A percentile compares a stretch with the other conserved stretches of the same genome.
Evolutionary conservation across 192 early-diverging fungal species (phyloP).

Genomic region (Coemansia sp.): DNA sequence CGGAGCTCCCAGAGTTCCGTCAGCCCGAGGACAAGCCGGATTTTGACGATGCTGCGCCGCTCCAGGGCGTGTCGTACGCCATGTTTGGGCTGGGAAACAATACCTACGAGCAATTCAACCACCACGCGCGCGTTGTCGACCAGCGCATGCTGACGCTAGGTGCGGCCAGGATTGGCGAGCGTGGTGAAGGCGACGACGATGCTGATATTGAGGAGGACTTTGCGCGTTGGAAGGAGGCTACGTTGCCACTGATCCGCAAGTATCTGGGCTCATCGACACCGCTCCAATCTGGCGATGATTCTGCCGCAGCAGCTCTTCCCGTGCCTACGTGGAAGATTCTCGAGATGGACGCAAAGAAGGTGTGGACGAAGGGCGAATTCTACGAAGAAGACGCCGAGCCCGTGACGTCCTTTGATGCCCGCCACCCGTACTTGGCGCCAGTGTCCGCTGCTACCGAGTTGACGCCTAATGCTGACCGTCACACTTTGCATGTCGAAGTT

Average conservation of each 20-base stretch:
- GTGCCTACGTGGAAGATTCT: slow-evolving; percentile 60
- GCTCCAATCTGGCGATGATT: slow-evolving; percentile 33
- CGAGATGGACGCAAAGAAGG: slow-evolving; percentile 56
- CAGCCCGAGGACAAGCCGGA: slow-evolving; percentile 74
- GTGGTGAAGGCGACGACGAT: slow-evolving; percentile 98
- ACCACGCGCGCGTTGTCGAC: slow-evolving; percentile 74
- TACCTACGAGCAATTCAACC: slow-evolving; percentile 75
- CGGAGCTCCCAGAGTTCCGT: slow-evolving; percentile 59
- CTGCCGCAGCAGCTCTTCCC: slow-evolving; percentile 11
- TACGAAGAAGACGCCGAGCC: slow-evolving; percentile 16
- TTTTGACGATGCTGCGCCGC: slow-evolving; percentile 77
- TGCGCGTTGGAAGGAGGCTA: slow-evolving; percentile 88
- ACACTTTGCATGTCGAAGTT: slow-evolving; percentile 94
- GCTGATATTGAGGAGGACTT: slow-evolving; percentile 96
- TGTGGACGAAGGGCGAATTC: slow-evolving; percentile 44
- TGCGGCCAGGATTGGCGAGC: slow-evolving; percentile 70
- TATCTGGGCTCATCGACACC: slow-evolving; percentile 62
- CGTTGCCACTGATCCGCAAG: slow-evolving; percentile 75
- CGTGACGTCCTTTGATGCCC: slow-evolving; percentile 72
- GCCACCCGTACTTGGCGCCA: slow-evolving; percentile 80
- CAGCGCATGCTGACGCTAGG: slow-evolving; percentile 70
- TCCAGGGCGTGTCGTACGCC: slow-evolving; percentile 54
- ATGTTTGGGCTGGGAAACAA: slow-evolving; percentile 59
- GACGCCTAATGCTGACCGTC: slow-evolving; percentile 69
- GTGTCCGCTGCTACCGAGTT: slow-evolving; percentile 67